These are phyloP conservation scores for Aspergillus hancockii DNA, from an alignment of 495 filamentous ascomycete genomes.

Conservation along the genomic window DNA sequence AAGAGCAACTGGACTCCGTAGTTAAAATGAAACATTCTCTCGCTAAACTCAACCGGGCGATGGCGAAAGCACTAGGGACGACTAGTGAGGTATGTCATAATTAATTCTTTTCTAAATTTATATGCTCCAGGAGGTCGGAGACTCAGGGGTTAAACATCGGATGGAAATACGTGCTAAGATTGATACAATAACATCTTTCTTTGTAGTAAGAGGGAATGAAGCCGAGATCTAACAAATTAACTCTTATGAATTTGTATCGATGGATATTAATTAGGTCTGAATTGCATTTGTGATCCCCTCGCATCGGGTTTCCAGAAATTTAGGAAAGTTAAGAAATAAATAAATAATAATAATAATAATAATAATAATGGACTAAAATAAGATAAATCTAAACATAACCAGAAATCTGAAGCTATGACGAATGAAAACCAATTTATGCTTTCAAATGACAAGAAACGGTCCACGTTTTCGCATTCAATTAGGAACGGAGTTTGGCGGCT, in stretches of 20 bases:
- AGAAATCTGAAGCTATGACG: background rate
- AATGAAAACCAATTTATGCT: background rate
- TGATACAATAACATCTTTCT: no score
- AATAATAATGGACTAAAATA: background rate
- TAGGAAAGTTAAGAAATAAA: background rate
- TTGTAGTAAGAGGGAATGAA: no score
- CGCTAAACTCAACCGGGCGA: background rate
- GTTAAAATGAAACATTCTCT: background rate
- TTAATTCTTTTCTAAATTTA: constrained; percentile 8
- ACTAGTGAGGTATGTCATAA: constrained; percentile 24
- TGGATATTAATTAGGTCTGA: background rate
- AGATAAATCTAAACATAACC: background rate
- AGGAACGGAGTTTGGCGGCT: background rate
- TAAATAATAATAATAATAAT: background rate
- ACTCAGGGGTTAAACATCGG: background rate
- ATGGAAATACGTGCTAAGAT: no score
- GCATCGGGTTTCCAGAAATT: background rate
- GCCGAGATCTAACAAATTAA: no score
- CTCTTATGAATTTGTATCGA: no score
- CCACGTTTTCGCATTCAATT: constrained; percentile 5
- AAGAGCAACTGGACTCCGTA: constrained; percentile 2
- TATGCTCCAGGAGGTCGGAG: background rate
- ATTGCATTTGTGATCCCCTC: background rate
- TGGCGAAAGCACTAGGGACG: constrained; percentile 12
- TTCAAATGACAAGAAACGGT: constrained; percentile 12